These are phyloP conservation scores for Penicillium sp. DNA, from an alignment of 2,329 filamentous ascomycete species.

Conservation along the genomic window DNA sequence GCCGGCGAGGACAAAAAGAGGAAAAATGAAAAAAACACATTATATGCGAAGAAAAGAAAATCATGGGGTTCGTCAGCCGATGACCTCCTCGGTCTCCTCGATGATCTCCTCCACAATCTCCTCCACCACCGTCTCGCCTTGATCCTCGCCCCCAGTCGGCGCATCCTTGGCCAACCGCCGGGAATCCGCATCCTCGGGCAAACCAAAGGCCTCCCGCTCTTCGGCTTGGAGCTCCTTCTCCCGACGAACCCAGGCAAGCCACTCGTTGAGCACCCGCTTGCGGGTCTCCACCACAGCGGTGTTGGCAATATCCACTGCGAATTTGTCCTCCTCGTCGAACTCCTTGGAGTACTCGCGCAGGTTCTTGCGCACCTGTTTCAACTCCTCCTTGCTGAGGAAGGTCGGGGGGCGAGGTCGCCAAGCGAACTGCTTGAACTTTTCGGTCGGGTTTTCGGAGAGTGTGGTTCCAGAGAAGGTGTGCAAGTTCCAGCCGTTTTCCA, in stretches of 20 bases:
- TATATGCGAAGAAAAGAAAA: conserved; percentile 28
- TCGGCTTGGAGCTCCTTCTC: conserved; percentile 66
- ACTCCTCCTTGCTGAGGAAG: conserved; percentile 92
- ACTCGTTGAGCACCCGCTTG: conserved; percentile 76
- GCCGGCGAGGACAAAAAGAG: conserved; percentile 23
- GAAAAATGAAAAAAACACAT: conserved; percentile 28
- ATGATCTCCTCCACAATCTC: conserved; percentile 81
- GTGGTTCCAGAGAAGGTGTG: conserved; percentile 93
- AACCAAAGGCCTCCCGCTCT: conserved; percentile 62
- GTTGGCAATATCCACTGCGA: conserved; percentile 89
- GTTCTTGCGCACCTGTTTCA: conserved; percentile 97
- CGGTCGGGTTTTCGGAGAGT: conserved; percentile 82
- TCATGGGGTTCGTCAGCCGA: conserved; percentile 35
- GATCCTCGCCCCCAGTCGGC: conserved; percentile 54
- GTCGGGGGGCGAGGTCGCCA: conserved; percentile 90
- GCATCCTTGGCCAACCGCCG: conserved; percentile 47
- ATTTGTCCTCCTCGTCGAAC: conserved; percentile 92
- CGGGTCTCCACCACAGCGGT: conserved; percentile 86
- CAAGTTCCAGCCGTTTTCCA: conserved; percentile 98
- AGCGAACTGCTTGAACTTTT: conserved; percentile 95
- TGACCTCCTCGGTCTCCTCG: conserved; percentile 75
- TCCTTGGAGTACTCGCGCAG: conserved; percentile 90
- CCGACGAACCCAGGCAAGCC: conserved; percentile 73
- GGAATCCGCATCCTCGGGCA: conserved; percentile 61
- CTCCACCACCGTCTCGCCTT: conserved; percentile 74